A percentile compares a stretch with the other conserved stretches of the same genome.
phyloP scores from a whole-genome alignment of 2,329 filamentous ascomycete species.

The Emericellopsis cladophorae region DNA sequence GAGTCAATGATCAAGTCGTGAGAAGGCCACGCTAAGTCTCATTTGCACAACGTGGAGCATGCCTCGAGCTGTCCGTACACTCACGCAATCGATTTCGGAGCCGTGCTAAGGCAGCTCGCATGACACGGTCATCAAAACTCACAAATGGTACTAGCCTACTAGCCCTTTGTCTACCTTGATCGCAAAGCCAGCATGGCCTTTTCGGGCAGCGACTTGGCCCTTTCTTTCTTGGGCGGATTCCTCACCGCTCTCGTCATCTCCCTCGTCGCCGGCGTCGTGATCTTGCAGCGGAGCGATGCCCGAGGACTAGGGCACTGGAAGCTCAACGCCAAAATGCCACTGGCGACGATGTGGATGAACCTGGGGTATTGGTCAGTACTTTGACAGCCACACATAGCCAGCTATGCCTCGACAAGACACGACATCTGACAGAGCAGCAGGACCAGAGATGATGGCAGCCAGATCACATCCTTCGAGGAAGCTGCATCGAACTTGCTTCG shows the following conservation, averaged over 20 bases:
- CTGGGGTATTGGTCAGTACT: slow-evolving; percentile 44
- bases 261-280: slow-evolving; percentile 4
- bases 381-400: background rate
- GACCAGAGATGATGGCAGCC: too few relatives aligned
- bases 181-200: background rate
- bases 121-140: too few relatives aligned
- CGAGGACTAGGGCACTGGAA: slow-evolving; percentile 44
- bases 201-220: slow-evolving; percentile 10
- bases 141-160: too few relatives aligned
- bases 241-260: slow-evolving; percentile 7
- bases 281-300: slow-evolving; percentile 14
- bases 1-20: too few relatives aligned
- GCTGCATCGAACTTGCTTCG: slow-evolving; percentile 36
- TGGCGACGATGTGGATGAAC: slow-evolving; percentile 49
- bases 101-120: too few relatives aligned
- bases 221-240: slow-evolving; percentile 15
- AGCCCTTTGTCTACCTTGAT: too few relatives aligned
- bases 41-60: too few relatives aligned
- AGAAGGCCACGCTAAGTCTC: too few relatives aligned
- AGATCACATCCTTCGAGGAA: slow-evolving; percentile 23
- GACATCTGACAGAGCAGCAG: slow-evolving; percentile 10
- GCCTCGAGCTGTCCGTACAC: too few relatives aligned
- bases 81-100: too few relatives aligned
- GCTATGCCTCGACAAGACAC: slow-evolving; percentile 13
- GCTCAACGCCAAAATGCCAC: slow-evolving; percentile 34